phyloP scores from a whole-genome alignment of 2,329 filamentous ascomycete species.

The Calonectria honghensis region DNA sequence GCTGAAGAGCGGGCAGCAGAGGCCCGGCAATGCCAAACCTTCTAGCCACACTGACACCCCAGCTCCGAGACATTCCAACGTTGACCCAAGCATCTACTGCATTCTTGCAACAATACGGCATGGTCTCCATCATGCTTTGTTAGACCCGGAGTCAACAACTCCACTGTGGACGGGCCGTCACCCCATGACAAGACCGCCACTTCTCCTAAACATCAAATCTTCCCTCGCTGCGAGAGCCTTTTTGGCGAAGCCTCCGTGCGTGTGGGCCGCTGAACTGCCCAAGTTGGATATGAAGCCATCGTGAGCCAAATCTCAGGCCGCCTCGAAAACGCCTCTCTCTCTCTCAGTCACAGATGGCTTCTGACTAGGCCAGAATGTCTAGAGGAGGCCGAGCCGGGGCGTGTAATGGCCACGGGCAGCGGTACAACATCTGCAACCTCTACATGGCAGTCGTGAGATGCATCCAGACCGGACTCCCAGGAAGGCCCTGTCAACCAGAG shows the following conservation, averaged over 20 bases:
- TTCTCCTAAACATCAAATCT: neutral
- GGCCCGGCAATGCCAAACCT: conserved; percentile 41
- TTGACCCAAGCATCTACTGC: conserved; percentile 38
- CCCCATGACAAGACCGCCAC: conserved; percentile 5
- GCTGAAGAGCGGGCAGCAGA: conserved; percentile 37
- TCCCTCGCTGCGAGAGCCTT: neutral
- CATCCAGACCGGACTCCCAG: conserved; percentile 6
- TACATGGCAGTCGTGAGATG: conserved; percentile 1
- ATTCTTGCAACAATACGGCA: conserved; percentile 43
- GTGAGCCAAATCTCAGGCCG: conserved; percentile 18
- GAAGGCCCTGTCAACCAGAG: conserved; percentile 16
- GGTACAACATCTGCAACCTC: conserved; percentile 1
- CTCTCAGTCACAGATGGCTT: neutral
- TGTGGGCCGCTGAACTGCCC: conserved; percentile 13
- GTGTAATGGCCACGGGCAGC: neutral
- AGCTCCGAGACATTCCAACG: conserved; percentile 46
- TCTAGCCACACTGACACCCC: conserved; percentile 29
- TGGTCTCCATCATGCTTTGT: conserved; percentile 39
- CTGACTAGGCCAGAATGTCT: neutral
- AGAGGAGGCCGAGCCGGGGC: neutral
- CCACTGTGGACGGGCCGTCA: conserved; percentile 1
- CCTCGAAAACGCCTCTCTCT: conserved; percentile 18
- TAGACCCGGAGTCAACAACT: conserved; percentile 16
- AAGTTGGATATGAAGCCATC: conserved; percentile 20
- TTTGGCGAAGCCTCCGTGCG: neutral